Evolutionary conservation across 306 rosid genomes (phyloP), one percentile per base, ranked within the genome.

Genomic region (Nissolia schottii): DNA sequence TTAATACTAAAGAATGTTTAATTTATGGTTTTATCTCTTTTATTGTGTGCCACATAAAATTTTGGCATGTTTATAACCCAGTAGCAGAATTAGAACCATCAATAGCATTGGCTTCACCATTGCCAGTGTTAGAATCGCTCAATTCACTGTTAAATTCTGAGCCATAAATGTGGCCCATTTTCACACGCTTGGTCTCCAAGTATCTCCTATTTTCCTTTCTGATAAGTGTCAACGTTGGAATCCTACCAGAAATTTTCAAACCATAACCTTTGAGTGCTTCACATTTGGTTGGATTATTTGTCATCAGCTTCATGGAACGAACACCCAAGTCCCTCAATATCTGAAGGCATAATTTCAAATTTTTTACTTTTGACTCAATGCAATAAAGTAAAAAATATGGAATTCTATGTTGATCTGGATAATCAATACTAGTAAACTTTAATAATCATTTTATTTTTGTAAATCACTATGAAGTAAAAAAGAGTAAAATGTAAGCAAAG

Each of bases 251-350:
- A 75, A 92, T 77, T 14, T 82, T 68, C 87, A 92, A 80, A 40
- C 97, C 97, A 70, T 92, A 89, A 10, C 97, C 97, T 74, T 92
- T 92, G 62, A 92, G 82, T 61, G 96, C 97, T 11, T 78, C 65
- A 62, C 84, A 92, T 84, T 92, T 92, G 22, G 90, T 78, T 0
- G 97, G 97, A 75, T 92, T 92, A 85, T 92, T 92, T 22, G 97
- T 92, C 96, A 92, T 86, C 63, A 92, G 82, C 81, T 92, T 92
- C 97, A 92, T 89, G 5, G 92, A 87, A 67, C 85, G 79, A 29
- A 92, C 94, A 10, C 96, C 96, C 65, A 89, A 83, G 84, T 92
- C 92, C 70, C 94, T 77, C 64, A 92, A 71, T 10, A 89, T 89
- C 97, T 92, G 91, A 78, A 82, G 68, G 12, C 11, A 74, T 35